These are phyloP conservation scores for Dipodascopsis uninucleata DNA, from an alignment of 805 yeast species.

Conservation along the genomic window DNA sequence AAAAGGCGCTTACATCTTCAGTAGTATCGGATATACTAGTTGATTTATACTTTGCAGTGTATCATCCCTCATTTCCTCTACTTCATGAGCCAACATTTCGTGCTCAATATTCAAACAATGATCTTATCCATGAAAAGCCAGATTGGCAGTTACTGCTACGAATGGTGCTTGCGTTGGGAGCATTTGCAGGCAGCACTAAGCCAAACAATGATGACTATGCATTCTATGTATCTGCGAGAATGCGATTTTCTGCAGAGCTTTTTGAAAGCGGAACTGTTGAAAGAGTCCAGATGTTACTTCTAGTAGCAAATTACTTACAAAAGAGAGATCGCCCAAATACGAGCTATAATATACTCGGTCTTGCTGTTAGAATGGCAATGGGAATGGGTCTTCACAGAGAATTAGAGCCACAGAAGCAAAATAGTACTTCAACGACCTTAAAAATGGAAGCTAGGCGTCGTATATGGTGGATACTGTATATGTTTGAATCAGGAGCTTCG, in stretches of 20 bases:
- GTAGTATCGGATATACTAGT: conserved; percentile 23
- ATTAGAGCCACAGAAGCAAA: conserved; percentile 31
- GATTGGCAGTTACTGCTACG: conserved; percentile 21
- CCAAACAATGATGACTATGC: conserved; percentile 34
- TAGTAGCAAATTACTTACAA: conserved; percentile 15
- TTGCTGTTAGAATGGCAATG: conserved; percentile 19
- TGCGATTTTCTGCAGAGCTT: conserved; percentile 37
- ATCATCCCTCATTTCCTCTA: conserved; percentile 22
- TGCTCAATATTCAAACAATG: conserved; percentile 15
- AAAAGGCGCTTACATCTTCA: conserved; percentile 28
- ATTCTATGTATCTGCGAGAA: conserved; percentile 51
- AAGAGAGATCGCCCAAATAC: conserved; percentile 15
- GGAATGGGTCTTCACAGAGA: conserved; percentile 18
- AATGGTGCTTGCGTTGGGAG: conserved; percentile 16
- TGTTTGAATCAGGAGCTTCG: conserved; percentile 18
- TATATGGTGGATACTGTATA: conserved; percentile 19
- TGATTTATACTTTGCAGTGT: conserved; percentile 17
- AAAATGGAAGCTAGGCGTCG: conserved; percentile 35
- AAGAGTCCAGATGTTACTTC: conserved; percentile 16
- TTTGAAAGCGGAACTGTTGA: conserved; percentile 20
- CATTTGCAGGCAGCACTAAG: conserved; percentile 6
- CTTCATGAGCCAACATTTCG: conserved; percentile 20
- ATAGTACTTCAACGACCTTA: conserved; percentile 57
- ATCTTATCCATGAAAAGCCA: conserved; percentile 30
- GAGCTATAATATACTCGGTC: conserved; percentile 18